Evolutionary conservation across 306 rosid species (phyloP).

Genomic region (Quercus gilva): DNA sequence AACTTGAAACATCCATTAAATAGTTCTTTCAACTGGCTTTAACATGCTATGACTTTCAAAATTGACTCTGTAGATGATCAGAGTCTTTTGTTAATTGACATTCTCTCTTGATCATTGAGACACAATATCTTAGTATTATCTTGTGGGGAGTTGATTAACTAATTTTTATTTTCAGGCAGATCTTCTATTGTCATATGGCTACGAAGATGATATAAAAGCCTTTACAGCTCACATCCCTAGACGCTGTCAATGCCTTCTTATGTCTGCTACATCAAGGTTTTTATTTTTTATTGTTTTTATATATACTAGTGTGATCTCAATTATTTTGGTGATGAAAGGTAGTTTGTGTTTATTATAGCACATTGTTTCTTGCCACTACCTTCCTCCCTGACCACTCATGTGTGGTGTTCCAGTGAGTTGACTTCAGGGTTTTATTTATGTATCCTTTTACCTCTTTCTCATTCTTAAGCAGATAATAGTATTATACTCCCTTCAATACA

Average conservation of each 20-base stretch:
- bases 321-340: constrained; percentile 2
- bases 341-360: constrained; percentile 17
- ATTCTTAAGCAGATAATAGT: not conserved
- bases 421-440: not conserved
- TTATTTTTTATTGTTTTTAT: not conserved
- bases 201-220: constrained; percentile 84
- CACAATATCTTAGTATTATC: not conserved
- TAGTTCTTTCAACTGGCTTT: not conserved
- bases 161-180: constrained; percentile 74
- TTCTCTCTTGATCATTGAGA: not conserved
- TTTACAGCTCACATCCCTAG: constrained; percentile 75
- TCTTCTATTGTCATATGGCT: constrained; percentile 88
- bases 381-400: not conserved
- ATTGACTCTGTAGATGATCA: not conserved
- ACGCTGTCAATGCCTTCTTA: constrained; percentile 90
- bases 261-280: constrained; percentile 96
- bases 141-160: constrained; percentile 11
- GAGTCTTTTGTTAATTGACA: not conserved
- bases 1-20: not conserved
- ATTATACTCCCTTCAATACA: no score
- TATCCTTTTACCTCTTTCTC: not conserved
- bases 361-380: constrained; percentile 1
- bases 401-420: not conserved
- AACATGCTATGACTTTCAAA: not conserved
- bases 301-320: constrained; percentile 9